phyloP scores from a whole-genome alignment of 306 rosid genomes.

The Lathyrus sativus region DNA sequence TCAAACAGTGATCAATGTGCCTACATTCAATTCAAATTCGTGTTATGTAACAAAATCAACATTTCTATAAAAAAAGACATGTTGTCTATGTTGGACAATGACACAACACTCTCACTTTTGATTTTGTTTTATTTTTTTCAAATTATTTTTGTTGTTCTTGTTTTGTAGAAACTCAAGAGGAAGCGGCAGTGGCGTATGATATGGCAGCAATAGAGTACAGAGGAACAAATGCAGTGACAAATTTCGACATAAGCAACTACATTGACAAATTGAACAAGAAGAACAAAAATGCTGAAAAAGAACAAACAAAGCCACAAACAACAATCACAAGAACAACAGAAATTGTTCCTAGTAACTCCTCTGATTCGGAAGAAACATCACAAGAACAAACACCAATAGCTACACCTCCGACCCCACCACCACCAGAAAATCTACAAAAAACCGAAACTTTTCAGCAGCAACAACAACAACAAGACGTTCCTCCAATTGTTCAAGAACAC shows the following conservation, averaged over 20 bases:
- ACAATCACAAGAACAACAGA: too few species aligned
- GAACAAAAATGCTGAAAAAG: constrained; percentile 32
- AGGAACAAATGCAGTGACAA: constrained; percentile 89
- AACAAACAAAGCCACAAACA: constrained; percentile 30
- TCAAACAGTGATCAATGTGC: too few species aligned
- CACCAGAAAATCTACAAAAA: constrained; percentile 20
- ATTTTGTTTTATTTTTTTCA: too few species aligned
- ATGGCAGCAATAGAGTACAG: constrained; percentile 86
- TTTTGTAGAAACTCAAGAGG: constrained; percentile 81
- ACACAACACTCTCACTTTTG: too few species aligned
- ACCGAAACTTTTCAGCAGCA: neutral
- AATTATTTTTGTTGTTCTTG: neutral
- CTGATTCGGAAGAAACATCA: constrained; percentile 37
- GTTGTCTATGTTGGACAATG: too few species aligned
- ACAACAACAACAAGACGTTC: constrained; percentile 28
- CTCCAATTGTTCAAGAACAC: constrained; percentile 6
- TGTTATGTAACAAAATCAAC: too few species aligned
- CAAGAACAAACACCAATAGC: constrained; percentile 22
- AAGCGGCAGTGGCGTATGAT: constrained; percentile 94
- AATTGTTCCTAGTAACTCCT: constrained; percentile 36
- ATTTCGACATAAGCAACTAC: constrained; percentile 76
- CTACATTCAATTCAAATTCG: too few species aligned
- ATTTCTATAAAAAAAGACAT: too few species aligned
- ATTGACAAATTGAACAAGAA: constrained; percentile 45
- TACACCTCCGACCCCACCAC: neutral